Conservation (phyloP, 495 filamentous ascomycete genomes). For the Podospora pseudocomata region DNA sequence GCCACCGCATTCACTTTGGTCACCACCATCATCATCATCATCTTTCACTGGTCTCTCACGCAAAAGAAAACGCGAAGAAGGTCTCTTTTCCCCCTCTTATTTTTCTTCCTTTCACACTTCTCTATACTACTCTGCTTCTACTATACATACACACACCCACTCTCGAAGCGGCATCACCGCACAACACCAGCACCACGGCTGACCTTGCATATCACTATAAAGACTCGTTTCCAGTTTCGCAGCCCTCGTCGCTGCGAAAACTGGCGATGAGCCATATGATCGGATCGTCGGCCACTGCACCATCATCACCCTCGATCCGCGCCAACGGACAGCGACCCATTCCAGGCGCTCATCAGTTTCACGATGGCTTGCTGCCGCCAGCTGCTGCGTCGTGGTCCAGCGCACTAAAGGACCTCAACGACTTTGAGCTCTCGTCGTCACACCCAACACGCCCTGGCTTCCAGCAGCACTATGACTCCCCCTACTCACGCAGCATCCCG, state of each 20-base stretch:
- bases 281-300: slow-evolving; percentile 27
- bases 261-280: slow-evolving; percentile 48
- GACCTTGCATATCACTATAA: slow-evolving; percentile 18
- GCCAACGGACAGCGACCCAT: slow-evolving; percentile 18
- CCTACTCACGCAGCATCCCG: slow-evolving; percentile 47
- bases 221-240: slow-evolving; percentile 36
- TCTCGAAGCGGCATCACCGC: slow-evolving; percentile 5
- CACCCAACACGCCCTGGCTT: slow-evolving; percentile 22
- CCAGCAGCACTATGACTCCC: slow-evolving; percentile 37
- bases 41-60: slow-evolving; percentile 11
- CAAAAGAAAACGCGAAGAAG: slow-evolving; percentile 19
- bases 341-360: slow-evolving; percentile 5
- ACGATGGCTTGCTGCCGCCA: slow-evolving; percentile 26
- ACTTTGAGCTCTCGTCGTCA: slow-evolving; percentile 22
- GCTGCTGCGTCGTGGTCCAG: slow-evolving; percentile 33
- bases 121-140: slow-evolving; percentile 5
- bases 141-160: slow-evolving; percentile 7
- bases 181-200: slow-evolving; percentile 24
- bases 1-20: slow-evolving; percentile 23
- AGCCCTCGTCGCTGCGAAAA: slow-evolving; percentile 45
- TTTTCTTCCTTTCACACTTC: not conserved
- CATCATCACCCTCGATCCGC: slow-evolving; percentile 31
- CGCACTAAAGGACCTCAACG: slow-evolving; percentile 37
- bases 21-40: slow-evolving; percentile 1
- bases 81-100: slow-evolving; percentile 4